A percentile compares a stretch with the other conserved stretches of the same genome.
Evolutionary conservation across 2,329 filamentous ascomycete genomes (phyloP).

Genomic region (Diplodia scrobiculata): DNA sequence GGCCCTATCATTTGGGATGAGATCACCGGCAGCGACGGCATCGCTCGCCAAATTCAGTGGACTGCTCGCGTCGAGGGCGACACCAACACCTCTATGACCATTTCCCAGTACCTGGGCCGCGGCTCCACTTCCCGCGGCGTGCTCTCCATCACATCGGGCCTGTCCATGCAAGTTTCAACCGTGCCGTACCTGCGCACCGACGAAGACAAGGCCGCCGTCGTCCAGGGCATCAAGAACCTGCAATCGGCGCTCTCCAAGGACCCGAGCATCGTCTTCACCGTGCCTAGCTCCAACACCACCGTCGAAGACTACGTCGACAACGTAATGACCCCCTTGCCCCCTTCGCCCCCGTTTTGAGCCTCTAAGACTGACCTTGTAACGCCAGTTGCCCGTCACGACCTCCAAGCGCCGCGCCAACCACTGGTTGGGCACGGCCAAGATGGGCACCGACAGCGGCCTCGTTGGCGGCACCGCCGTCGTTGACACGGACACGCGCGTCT

Average conservation of each 20-base stretch:
- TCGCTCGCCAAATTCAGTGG: conserved; percentile 66
- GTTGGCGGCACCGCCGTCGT: conserved; percentile 51
- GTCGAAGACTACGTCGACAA: conserved; percentile 60
- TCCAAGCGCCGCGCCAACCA: conserved; percentile 49
- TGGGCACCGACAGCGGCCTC: conserved; percentile 50
- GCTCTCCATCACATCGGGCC: conserved; percentile 60
- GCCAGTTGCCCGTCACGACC: conserved; percentile 40
- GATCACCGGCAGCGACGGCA: conserved; percentile 59
- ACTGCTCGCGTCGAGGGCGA: conserved; percentile 63
- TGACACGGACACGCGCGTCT: conserved; percentile 54
- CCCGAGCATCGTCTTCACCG: conserved; percentile 55
- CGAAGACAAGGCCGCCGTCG: conserved; percentile 65
- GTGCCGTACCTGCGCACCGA: conserved; percentile 61
- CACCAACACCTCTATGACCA: conserved; percentile 41
- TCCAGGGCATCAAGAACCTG: conserved; percentile 64
- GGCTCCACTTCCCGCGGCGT: conserved; percentile 64
- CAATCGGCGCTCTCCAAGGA: conserved; percentile 58
- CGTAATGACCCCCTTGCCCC: conserved; percentile 29
- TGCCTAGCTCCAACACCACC: conserved; percentile 49
- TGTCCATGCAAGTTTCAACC: conserved; percentile 62
- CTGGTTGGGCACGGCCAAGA: conserved; percentile 61
- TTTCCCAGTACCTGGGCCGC: conserved; percentile 63
- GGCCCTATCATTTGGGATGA: conserved; percentile 65
- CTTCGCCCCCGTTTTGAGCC: background rate
- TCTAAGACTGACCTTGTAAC: conserved; percentile 29